A percentile compares a stretch with the other conserved stretches of the same genome.
Conservation (phyloP, 2,329 filamentous ascomycete species). For the Stagonosporopsis tanaceti region DNA sequence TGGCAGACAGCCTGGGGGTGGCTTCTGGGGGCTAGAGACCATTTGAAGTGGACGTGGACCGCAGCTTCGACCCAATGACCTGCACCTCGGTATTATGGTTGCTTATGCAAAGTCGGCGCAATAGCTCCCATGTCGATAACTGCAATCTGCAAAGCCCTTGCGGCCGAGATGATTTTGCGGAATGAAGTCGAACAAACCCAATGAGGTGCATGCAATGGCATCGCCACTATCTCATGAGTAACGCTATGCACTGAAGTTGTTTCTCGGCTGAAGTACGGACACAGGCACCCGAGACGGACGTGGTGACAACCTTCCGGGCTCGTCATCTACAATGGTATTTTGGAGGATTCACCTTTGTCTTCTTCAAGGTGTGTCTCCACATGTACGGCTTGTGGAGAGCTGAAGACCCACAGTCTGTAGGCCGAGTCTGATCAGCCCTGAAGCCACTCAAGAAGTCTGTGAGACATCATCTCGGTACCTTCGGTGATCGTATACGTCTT, state of each 20-base stretch:
- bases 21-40: not conserved
- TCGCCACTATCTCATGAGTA: conserved; percentile 10
- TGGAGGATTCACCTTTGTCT: not conserved
- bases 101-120: conserved; percentile 35
- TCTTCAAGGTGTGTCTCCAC: not conserved
- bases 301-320: not conserved
- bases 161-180: conserved; percentile 8
- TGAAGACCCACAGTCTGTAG: conserved; percentile 5
- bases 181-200: conserved; percentile 22
- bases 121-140: conserved; percentile 25
- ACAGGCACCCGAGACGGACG: not conserved
- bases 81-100: conserved; percentile 19
- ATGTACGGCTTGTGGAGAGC: conserved; percentile 4
- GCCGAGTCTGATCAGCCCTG: not conserved
- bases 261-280: not conserved
- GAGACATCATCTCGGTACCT: conserved; percentile 4
- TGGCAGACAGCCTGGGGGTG: not conserved
- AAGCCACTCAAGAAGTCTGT: not conserved
- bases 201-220: conserved; percentile 9
- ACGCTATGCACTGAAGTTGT: conserved; percentile 3
- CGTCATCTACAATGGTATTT: not conserved
- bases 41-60: conserved; percentile 2
- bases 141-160: conserved; percentile 9
- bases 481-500: not conserved
- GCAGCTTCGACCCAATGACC: conserved; percentile 14